Evolutionary conservation across 164 flowering plant species (phyloP).

Genomic region (Santalum album): DNA sequence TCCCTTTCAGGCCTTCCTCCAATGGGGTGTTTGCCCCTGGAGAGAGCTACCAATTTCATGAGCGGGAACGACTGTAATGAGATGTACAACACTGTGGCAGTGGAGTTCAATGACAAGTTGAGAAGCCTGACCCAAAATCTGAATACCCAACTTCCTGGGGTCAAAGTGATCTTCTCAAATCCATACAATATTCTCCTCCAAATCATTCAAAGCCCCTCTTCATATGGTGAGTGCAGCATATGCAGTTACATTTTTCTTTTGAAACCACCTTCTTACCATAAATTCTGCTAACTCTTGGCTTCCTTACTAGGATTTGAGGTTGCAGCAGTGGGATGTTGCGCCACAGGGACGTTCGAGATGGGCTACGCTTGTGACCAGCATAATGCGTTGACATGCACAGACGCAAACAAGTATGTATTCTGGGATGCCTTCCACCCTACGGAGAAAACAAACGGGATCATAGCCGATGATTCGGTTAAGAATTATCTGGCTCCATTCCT

Average conservation of each 20-base stretch:
- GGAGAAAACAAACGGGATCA: slow-evolving; percentile 18
- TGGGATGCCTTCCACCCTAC: slow-evolving; percentile 48
- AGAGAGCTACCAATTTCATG: slow-evolving; percentile 27
- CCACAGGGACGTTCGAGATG: slow-evolving; percentile 34
- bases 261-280: too few species aligned
- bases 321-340: slow-evolving; percentile 27
- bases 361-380: slow-evolving; percentile 20
- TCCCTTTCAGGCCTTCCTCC: slow-evolving; percentile 40
- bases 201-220: slow-evolving; percentile 8
- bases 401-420: slow-evolving; percentile 30
- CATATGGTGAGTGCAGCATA: not conserved
- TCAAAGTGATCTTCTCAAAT: slow-evolving; percentile 26
- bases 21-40: slow-evolving; percentile 53
- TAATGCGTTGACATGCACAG: slow-evolving; percentile 26
- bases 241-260: too few species aligned
- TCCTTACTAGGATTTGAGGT: slow-evolving; percentile 8
- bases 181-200: slow-evolving; percentile 19
- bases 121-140: slow-evolving; percentile 14
- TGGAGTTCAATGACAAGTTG: slow-evolving; percentile 35
- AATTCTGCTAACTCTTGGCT: too few species aligned
- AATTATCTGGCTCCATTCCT: not conserved
- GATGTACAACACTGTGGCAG: slow-evolving; percentile 29
- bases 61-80: slow-evolving; percentile 14
- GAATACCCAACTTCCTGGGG: slow-evolving; percentile 28
- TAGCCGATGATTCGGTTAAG: slow-evolving; percentile 4